These are phyloP conservation scores for Aspergillus indologenus DNA, from an alignment of 495 filamentous ascomycete species.

Conservation along the genomic window DNA sequence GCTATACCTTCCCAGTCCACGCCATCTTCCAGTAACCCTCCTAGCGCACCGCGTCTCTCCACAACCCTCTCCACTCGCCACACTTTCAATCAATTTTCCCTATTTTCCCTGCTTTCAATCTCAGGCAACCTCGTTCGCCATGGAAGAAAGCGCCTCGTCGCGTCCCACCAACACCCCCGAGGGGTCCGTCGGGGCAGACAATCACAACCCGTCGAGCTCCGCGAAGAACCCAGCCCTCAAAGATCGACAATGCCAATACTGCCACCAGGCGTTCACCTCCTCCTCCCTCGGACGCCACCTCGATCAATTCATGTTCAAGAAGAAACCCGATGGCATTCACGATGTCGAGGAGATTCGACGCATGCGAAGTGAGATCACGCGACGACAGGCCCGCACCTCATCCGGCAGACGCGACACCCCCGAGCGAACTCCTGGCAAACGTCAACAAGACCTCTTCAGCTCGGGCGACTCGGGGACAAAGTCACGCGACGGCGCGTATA, in stretches of 20 bases:
- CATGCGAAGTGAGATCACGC: conserved; percentile 76
- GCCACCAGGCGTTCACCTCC: conserved; percentile 80
- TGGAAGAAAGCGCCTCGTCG: conserved; percentile 25
- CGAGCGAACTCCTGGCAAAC: conserved; percentile 32
- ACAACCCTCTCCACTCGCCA: conserved; percentile 1
- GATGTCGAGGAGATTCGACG: conserved; percentile 82
- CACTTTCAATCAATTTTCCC: conserved; percentile 7
- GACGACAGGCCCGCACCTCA: conserved; percentile 68
- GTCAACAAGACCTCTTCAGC: conserved; percentile 24
- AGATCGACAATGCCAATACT: conserved; percentile 83
- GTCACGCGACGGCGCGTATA: conserved; percentile 40
- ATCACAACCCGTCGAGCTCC: conserved; percentile 28
- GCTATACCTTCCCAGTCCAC: conserved; percentile 17
- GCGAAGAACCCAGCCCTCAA: conserved; percentile 53
- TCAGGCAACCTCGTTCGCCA: conserved; percentile 21
- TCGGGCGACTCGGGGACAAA: conserved; percentile 27
- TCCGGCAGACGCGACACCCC: conserved; percentile 54
- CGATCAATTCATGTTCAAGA: conserved; percentile 84
- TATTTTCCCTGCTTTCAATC: conserved; percentile 3
- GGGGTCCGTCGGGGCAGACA: conserved; percentile 46
- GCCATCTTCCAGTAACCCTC: conserved; percentile 5
- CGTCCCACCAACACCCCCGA: conserved; percentile 43
- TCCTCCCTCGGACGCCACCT: conserved; percentile 91
- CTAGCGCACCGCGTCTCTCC: conserved; percentile 16
- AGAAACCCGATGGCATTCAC: conserved; percentile 85